Evolutionary conservation across 23 red algal species (phyloP).

Genomic region (Pyropia yezoensis): DNA sequence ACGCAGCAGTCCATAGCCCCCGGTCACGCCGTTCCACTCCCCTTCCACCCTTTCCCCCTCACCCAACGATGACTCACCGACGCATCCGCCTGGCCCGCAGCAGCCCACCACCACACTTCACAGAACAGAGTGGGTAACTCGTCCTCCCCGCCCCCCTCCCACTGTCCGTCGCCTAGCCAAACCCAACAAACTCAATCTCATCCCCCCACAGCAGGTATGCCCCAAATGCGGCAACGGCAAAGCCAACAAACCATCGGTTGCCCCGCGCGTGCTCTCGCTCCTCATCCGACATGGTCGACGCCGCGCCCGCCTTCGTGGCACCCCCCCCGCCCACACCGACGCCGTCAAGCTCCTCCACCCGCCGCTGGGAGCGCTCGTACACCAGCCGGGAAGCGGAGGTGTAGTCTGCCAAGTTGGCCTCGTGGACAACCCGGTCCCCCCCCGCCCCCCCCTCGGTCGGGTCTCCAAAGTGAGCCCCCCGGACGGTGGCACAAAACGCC

Average conservation of each 20-base stretch:
- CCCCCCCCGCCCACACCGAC: background rate
- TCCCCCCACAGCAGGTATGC: constrained; percentile 35
- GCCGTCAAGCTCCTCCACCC: constrained; percentile 3
- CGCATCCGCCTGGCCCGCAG: too few species aligned
- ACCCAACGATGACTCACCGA: too few species aligned
- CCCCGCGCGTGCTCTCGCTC: constrained; percentile 7
- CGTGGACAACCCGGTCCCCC: constrained; percentile 13
- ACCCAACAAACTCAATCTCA: constrained; percentile 42
- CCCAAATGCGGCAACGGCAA: constrained; percentile 23
- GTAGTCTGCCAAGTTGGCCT: background rate
- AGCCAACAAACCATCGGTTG: constrained; percentile 40
- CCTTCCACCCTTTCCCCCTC: too few species aligned
- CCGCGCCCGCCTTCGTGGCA: background rate
- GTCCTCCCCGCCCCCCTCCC: too few species aligned
- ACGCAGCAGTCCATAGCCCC: too few species aligned
- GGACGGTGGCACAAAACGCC: constrained; percentile 26
- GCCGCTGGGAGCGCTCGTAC: constrained; percentile 9
- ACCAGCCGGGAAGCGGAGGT: constrained; percentile 9
- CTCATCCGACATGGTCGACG: background rate
- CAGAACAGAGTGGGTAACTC: too few species aligned
- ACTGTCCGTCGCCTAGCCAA: too few species aligned
- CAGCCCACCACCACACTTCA: too few species aligned
- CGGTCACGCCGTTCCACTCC: too few species aligned
- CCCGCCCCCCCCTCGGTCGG: background rate
- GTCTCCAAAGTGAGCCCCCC: constrained; percentile 13